Evolutionary conservation across 305 asterid genomes (phyloP).

Genomic region (Solanum hybrid): DNA sequence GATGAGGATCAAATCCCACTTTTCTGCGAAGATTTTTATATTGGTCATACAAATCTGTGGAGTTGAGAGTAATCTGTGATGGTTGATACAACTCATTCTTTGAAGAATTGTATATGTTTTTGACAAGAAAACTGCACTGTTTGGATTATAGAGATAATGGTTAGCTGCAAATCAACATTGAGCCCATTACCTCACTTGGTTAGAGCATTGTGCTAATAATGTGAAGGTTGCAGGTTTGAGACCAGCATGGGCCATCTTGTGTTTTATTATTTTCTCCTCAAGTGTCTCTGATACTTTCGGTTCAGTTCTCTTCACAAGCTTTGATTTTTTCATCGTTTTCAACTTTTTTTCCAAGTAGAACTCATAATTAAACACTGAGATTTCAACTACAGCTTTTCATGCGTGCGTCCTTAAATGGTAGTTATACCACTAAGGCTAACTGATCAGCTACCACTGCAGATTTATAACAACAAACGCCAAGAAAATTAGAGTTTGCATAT

Average conservation of each 20-base stretch:
- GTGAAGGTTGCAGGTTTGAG: constrained; percentile 2
- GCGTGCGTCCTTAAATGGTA: neutral
- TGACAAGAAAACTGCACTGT: neutral
- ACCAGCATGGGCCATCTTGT: too few relatives aligned
- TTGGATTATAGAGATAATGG: neutral
- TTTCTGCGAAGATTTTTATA: neutral
- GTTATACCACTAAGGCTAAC: neutral
- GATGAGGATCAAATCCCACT: neutral
- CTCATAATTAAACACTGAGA: neutral
- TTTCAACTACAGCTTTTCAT: neutral
- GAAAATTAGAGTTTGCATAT: neutral
- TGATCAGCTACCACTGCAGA: neutral
- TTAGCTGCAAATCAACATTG: neutral
- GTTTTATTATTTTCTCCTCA: neutral
- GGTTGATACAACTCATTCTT: neutral
- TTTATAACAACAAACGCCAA: neutral
- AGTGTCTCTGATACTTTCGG: neutral
- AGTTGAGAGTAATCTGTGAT: neutral
- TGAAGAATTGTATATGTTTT: neutral
- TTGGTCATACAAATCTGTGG: neutral
- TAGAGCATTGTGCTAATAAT: constrained; percentile 54
- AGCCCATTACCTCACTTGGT: constrained; percentile 39
- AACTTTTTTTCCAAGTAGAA: neutral
- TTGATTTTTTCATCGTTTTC: neutral
- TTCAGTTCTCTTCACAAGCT: neutral